Evolutionary conservation across 331 rosid genomes (phyloP).

Genomic region (Dryas integrifolia): DNA sequence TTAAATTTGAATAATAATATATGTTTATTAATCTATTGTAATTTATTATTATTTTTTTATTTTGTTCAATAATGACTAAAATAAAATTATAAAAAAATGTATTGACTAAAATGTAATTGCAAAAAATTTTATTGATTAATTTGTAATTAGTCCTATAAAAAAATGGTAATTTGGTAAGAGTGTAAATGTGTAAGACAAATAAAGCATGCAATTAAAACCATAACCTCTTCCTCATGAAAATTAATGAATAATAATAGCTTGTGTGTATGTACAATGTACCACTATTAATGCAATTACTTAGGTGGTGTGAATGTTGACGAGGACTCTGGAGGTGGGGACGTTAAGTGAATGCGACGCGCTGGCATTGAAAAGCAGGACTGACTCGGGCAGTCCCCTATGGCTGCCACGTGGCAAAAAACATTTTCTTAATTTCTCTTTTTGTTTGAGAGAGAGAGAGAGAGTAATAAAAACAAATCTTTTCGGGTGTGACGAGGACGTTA

Average conservation of each 20-base stretch:
- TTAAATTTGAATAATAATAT: too few species aligned
- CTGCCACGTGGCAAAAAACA: background rate
- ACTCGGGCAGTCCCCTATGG: background rate
- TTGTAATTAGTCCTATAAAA: too few species aligned
- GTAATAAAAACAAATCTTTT: conserved; percentile 50
- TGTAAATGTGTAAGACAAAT: too few species aligned
- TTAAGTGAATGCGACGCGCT: background rate
- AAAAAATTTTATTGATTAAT: too few species aligned
- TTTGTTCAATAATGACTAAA: too few species aligned
- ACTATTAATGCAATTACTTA: background rate
- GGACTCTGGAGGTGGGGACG: background rate
- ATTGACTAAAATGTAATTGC: too few species aligned
- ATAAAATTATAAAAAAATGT: too few species aligned
- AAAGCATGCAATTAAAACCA: background rate
- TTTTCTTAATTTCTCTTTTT: background rate
- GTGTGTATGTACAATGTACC: background rate
- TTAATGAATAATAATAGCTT: background rate
- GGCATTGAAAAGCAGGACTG: background rate
- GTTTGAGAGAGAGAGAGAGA: conserved; percentile 18
- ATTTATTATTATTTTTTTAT: too few species aligned
- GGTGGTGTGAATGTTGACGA: background rate
- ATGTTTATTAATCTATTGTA: too few species aligned
- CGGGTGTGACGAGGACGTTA: conserved; percentile 60
- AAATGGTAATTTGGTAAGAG: too few species aligned
- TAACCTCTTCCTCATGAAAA: background rate